Conservation (phyloP, 495 filamentous ascomycete genomes). For the Penicillium bialowiezense region DNA sequence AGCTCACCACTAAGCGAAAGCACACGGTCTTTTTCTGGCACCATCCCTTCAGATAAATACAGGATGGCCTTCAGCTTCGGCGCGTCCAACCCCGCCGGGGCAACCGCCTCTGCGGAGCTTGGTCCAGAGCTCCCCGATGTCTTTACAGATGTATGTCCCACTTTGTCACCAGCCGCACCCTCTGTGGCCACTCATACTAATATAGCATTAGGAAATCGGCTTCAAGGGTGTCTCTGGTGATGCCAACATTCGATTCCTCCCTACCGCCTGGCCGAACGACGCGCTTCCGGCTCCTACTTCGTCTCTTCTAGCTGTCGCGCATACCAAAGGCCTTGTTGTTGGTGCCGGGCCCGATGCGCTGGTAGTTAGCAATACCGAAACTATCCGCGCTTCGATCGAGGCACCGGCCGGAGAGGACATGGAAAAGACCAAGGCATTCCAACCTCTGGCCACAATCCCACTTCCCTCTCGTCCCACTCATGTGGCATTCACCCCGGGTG, state of each 20-base stretch:
- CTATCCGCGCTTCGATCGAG: conserved; percentile 72
- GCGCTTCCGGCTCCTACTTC: conserved; percentile 73
- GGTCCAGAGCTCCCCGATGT: conserved; percentile 48
- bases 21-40: conserved; percentile 38
- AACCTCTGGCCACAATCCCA: conserved; percentile 68
- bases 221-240: conserved; percentile 80
- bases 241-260: conserved; percentile 73
- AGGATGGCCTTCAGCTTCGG: conserved; percentile 70
- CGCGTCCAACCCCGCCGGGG: conserved; percentile 29
- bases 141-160: conserved; percentile 42
- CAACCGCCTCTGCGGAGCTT: conserved; percentile 29
- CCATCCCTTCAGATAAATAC: conserved; percentile 28
- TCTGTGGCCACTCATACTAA: conserved; percentile 7
- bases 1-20: conserved; percentile 35
- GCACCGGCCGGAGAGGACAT: conserved; percentile 53
- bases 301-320: conserved; percentile 83
- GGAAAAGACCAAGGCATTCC: conserved; percentile 64
- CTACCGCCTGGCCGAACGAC: conserved; percentile 72
- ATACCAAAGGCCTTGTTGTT: conserved; percentile 75
- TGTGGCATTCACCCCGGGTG: conserved; percentile 82
- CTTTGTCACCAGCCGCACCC: conserved; percentile 1
- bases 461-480: conserved; percentile 79
- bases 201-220: conserved; percentile 61
- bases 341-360: conserved; percentile 82
- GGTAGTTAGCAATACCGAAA: conserved; percentile 70